Evolutionary conservation across 164 flowering plant species (phyloP), one percentile per base, ranked within the genome.

Genomic region (Chloranthus sessilifolius): DNA sequence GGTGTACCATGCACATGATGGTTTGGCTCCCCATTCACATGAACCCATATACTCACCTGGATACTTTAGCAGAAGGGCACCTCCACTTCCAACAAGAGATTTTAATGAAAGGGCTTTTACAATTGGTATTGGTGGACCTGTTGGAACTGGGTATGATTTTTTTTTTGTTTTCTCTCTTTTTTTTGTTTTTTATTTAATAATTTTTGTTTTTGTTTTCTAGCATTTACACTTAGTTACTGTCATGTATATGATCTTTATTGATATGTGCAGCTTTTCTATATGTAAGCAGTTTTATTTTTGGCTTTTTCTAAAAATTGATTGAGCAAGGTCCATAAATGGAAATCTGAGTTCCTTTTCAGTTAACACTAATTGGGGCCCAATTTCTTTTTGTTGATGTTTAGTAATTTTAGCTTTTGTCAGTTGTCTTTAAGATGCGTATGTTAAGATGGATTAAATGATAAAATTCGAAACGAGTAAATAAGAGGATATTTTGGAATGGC

Each of bases 31-130:
- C 5, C 98, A 92, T 48, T 80, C 91, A 1, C 99, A 92, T 52
- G 96, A 92, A 65, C 99, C 95, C 63, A 79, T 92, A 1, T 78
- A 88, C 78, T 88, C 97, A 11, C 95, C 99, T 40, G 99, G 97
- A 19, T 88, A 10, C 62, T 92, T 88, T 66, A 77, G 70, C 71
- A 75, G 82, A 69, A 72, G 95, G 61, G 94, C 95, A 49, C 88
- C 71, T 14, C 95, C 82, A 3, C 73, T 88, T 47, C 43, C 67
- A 31, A 58, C 66, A 26, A 63, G 99, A 29, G 80, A 88, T 70
- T 92, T 80, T 76, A 74, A 49, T 15, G 94, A 86, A 57, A 63
- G 97, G 60, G 96, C 96, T 59, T 92, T 92, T 56, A 92, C 99
- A 17, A 54, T 92, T 59, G 97, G 99, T 19, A 92, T 92, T 60